Evolutionary conservation across 1,284 basidiomycete species (phyloP).

Genomic region (Ceratobasidium sp.): DNA sequence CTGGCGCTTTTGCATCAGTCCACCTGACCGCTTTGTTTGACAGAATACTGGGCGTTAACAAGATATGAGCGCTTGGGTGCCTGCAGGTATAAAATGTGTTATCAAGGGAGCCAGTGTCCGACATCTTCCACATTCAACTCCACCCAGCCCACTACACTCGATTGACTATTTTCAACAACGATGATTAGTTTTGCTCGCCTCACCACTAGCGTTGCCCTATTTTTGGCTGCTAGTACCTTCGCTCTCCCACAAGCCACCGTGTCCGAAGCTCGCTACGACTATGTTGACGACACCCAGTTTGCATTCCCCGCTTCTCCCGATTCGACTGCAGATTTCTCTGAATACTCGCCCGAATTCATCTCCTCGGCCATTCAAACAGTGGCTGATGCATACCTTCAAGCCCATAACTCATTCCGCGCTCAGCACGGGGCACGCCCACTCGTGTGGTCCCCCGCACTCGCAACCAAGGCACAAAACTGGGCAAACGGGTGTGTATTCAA

Average conservation of each 20-base stretch:
- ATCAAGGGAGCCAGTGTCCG: background rate
- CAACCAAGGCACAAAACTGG: slow-evolving; percentile 70
- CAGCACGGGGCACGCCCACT: slow-evolving; percentile 68
- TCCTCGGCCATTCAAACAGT: slow-evolving; percentile 4
- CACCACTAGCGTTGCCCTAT: background rate
- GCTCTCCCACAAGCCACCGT: background rate
- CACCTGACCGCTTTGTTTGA: background rate
- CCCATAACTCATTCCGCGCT: slow-evolving; percentile 69
- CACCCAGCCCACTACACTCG: background rate
- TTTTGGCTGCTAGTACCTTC: background rate
- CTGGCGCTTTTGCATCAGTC: background rate
- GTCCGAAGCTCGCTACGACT: slow-evolving; percentile 28
- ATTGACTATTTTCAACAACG: background rate
- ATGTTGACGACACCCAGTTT: slow-evolving; percentile 1
- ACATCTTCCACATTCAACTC: background rate
- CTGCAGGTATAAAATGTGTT: background rate
- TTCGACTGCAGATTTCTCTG: background rate
- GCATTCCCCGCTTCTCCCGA: background rate
- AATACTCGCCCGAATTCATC: slow-evolving; percentile 23
- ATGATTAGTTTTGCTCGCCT: slow-evolving; percentile 8
- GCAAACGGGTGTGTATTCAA: slow-evolving; percentile 69
- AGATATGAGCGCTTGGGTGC: slow-evolving; percentile 1
- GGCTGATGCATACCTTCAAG: slow-evolving; percentile 59
- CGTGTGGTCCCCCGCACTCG: slow-evolving; percentile 67
- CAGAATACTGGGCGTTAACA: background rate